A percentile compares a stretch with the other conserved stretches of the same genome.
These are phyloP conservation scores for Arachis monticola DNA, from an alignment of 331 rosid genomes.

Conservation along the genomic window DNA sequence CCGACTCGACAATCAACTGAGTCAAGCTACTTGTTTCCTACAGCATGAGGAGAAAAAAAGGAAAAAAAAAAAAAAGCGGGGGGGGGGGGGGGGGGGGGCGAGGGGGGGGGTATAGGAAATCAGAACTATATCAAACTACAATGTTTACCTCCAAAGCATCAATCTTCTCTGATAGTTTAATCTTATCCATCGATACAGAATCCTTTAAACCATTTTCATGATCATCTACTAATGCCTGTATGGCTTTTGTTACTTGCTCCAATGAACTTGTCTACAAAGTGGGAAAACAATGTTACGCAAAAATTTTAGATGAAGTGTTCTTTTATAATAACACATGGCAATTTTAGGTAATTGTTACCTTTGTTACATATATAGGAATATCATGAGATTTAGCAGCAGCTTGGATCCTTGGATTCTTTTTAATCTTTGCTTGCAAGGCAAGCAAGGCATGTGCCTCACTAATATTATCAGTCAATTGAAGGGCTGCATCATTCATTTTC, in stretches of 20 bases:
- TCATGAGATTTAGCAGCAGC: constrained; percentile 85
- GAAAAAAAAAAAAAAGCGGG: neutral
- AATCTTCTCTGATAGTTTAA: constrained; percentile 63
- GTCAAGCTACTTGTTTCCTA: too few species aligned
- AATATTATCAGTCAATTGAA: constrained; percentile 80
- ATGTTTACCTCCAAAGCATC: constrained; percentile 88
- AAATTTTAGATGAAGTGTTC: neutral
- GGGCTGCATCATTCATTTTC: constrained; percentile 65
- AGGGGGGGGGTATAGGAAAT: neutral
- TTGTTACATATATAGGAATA: constrained; percentile 73
- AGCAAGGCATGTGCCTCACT: constrained; percentile 90
- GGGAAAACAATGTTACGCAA: constrained; percentile 33
- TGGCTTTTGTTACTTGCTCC: constrained; percentile 81
- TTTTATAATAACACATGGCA: neutral
- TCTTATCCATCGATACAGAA: constrained; percentile 54
- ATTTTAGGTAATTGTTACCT: constrained; percentile 56
- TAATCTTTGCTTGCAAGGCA: constrained; percentile 86
- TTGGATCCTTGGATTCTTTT: constrained; percentile 91
- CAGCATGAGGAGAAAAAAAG: constrained; percentile 15
- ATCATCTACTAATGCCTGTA: constrained; percentile 68
- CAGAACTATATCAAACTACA: constrained; percentile 28
- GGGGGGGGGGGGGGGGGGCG: too few species aligned
- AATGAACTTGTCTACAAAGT: constrained; percentile 66
- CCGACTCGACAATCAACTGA: too few species aligned
- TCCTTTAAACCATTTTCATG: constrained; percentile 72